Conservation (phyloP, 106 monocot species). For the Platanthera zijinensis region DNA sequence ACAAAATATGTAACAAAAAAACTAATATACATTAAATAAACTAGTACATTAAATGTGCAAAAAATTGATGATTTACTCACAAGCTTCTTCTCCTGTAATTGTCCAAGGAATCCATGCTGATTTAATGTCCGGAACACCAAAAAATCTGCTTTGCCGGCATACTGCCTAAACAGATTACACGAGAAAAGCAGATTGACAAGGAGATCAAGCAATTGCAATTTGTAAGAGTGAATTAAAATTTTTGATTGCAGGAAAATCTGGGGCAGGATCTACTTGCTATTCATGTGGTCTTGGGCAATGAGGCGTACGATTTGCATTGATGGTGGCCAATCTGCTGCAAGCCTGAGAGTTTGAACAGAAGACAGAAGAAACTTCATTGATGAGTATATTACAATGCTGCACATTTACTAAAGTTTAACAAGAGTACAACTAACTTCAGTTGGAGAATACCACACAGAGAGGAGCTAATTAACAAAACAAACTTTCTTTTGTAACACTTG, state of each 20-base stretch:
- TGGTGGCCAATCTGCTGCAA: conserved; percentile 91
- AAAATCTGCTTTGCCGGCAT: conserved; percentile 90
- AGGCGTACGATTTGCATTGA: conserved; percentile 97
- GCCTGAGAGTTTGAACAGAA: conserved; percentile 36
- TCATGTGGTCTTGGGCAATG: conserved; percentile 98
- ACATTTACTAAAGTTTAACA: neutral
- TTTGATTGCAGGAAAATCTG: neutral
- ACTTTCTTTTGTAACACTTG: neutral
- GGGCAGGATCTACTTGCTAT: conserved; percentile 49
- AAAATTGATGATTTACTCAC: conserved; percentile 30
- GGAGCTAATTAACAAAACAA: neutral
- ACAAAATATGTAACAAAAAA: neutral
- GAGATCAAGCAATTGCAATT: neutral
- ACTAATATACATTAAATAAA: neutral
- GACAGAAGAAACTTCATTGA: neutral
- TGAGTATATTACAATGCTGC: neutral
- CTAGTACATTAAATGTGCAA: neutral
- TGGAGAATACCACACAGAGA: neutral
- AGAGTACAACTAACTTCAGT: neutral
- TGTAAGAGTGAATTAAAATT: neutral
- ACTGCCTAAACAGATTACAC: conserved; percentile 43
- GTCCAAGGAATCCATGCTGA: conserved; percentile 93
- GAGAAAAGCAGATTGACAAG: neutral
- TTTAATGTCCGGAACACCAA: conserved; percentile 86
- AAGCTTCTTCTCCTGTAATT: conserved; percentile 95